Evolutionary conservation across 495 filamentous ascomycete genomes (phyloP), one percentile per base, ranked within the genome.

Genomic region (Aspergillus nidulans): DNA sequence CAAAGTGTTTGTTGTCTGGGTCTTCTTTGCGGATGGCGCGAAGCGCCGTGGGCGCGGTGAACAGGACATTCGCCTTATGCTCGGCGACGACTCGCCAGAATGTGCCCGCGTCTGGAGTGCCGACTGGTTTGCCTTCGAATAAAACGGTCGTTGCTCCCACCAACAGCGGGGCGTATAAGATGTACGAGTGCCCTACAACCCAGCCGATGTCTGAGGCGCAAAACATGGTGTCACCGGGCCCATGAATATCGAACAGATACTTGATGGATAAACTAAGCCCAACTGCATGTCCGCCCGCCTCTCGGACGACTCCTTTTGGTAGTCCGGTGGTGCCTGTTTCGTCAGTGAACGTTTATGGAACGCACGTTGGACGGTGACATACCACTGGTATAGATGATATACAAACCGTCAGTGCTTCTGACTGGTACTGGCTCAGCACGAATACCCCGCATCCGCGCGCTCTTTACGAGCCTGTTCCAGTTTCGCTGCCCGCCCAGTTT

Each of bases 111-210:
- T 95, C 83, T 0, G 92, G 92, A 0, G 92, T 97, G 3, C 91
- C 92, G 26, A 96, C 74, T 3, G 92, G 92, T 57, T 96, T 96
- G 3, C 92, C 92, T 71, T 96, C 92, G 63, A 90, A 96, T 1
- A 96, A 77, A 15, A 97, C 81, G 0, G 91, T 94, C 5, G 92
- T 86, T 5, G 90, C 91, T 8, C 92, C 91, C 3, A 85, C 81
- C 4, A 97, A 81, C 10, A 97, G 77, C 6, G 89, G 89, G 12
- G 82, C 89, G 67, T 96, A 97, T 5, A 96, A 64, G 47, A 95
- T 92, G 59, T 89, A 92, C 15, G 85, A 87, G 64, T 94, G 89
- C 1, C 88, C 89, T 0, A 92, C 88, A 0, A 92, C 87, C 89
- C 88, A 94, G 24, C 89, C 89, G 34, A 90, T 89, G 61, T 91